Percentiles rank a stretch among this genome's conserved stretches.
Evolutionary conservation across 768 basidiomycete genomes (phyloP).

Genomic region (Suillus hirtellus): DNA sequence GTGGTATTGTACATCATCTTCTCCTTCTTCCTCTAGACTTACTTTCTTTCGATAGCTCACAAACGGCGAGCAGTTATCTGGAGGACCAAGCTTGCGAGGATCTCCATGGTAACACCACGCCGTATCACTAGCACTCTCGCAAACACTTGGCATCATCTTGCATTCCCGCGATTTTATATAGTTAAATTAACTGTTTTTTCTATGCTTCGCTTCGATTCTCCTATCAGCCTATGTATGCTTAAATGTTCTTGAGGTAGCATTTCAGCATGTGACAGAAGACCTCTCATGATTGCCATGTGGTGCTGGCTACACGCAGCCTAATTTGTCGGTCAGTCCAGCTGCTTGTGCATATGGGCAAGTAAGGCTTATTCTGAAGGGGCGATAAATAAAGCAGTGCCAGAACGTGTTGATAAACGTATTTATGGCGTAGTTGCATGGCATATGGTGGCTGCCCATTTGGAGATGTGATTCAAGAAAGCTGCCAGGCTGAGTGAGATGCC

Average conservation of each 20-base stretch:
- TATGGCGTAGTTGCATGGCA: neutral
- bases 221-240: neutral
- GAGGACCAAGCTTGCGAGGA: conserved; percentile 29
- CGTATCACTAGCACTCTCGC: neutral
- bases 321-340: neutral
- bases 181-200: neutral
- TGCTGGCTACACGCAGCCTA: neutral
- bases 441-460: neutral
- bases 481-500: neutral
- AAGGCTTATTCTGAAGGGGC: neutral
- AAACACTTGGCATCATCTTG: neutral
- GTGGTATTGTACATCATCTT: conserved; percentile 23
- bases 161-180: neutral
- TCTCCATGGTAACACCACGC: conserved; percentile 30
- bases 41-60: conserved; percentile 24
- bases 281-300: neutral
- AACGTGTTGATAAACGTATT: neutral
- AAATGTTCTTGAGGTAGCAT: neutral
- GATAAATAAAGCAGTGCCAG: neutral
- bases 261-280: too few relatives aligned
- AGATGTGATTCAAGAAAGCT: neutral
- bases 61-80: conserved; percentile 32
- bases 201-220: neutral
- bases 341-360: neutral
- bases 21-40: neutral